Evolutionary conservation across 768 basidiomycete species (phyloP), one percentile per base, ranked within the genome.

Genomic region (Tylopilus balloui): DNA sequence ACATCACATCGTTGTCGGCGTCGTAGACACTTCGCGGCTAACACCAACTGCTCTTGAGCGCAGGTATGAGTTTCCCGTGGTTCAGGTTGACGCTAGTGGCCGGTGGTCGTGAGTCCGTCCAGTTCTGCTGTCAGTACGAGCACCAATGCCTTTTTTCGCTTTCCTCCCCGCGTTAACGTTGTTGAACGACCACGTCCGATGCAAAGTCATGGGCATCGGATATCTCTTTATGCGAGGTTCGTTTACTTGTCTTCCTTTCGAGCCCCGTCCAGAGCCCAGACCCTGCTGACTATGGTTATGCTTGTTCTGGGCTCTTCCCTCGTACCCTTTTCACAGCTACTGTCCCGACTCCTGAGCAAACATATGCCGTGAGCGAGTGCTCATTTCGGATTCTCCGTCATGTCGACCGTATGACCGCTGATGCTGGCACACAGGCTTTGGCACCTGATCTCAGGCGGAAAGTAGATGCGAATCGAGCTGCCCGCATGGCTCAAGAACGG

Each of bases 381-480:
- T 29, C 23, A 4, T 47, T 39, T 25, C 19, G 11, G 23, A 34
- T 46, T 27, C 28, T 35, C 21, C 36, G 35, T 24, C 20, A 11
- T 27, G 24, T 24, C 12, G 25, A 13, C 40, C 37, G 36, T 29
- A 10, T 29, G 39, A 35, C 27, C 24, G 13, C 45, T 57, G 34
- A 47, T 45, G 24, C 24, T 20, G 11, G 34, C 46, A 32, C 48
- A 21, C 53, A 85, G 83, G 70, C 73, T 62, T 73, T 86, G 73
- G 74, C 84, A 19, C 84, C 84, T 53, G 81, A 83, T 68, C 64
- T 85, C 52, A 76, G 73, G 55, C 75, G 78, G 40, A 79, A 78
- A 56, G 84, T 86, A 15, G 84, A 86, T 56, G 77, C 77, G 3
- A 71, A 74, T 48, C 76, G 80, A 29, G 74, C 75, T 14, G 67